These are phyloP conservation scores for Pouteria glomerata DNA, from an alignment of 148 eudicot species.

Conservation along the genomic window DNA sequence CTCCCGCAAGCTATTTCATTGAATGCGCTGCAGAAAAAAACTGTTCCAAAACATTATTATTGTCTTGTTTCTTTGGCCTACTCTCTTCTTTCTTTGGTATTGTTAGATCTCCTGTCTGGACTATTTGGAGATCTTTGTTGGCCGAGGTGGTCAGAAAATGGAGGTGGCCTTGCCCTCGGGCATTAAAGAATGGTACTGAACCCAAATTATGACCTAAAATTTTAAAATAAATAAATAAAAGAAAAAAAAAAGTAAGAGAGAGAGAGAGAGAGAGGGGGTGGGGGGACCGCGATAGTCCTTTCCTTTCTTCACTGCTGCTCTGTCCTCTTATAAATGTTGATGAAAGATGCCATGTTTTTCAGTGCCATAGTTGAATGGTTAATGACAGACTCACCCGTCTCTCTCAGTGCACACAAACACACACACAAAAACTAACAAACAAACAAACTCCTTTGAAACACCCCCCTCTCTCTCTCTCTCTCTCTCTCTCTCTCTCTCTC, in stretches of 20 bases:
- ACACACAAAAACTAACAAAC: too few species aligned
- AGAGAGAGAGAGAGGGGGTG: not conserved
- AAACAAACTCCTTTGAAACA: constrained; percentile 12
- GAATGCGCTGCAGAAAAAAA: not conserved
- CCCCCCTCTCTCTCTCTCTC: not conserved
- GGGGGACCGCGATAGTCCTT: too few species aligned
- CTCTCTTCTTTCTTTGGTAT: constrained; percentile 4
- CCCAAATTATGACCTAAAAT: constrained; percentile 3
- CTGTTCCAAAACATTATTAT: not conserved
- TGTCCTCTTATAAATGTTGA: constrained; percentile 24
- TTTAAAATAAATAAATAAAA: not conserved
- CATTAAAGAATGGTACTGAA: constrained; percentile 14
- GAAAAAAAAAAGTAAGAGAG: not conserved
- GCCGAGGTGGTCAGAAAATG: constrained; percentile 19
- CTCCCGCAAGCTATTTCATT: not conserved
- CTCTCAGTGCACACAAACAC: too few species aligned
- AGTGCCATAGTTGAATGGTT: constrained; percentile 42
- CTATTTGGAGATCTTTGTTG: constrained; percentile 21
- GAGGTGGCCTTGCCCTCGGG: constrained; percentile 10
- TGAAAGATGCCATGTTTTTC: constrained; percentile 33
- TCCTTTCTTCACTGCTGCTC: constrained; percentile 9
- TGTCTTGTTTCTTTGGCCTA: not conserved
- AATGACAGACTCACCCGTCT: constrained; percentile 26
- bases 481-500: constrained; percentile 15
- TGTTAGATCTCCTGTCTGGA: constrained; percentile 14